Evolutionary conservation across 2,329 filamentous ascomycete genomes (phyloP), one percentile per base, ranked within the genome.

Genomic region (Tolypocladium paradoxum): DNA sequence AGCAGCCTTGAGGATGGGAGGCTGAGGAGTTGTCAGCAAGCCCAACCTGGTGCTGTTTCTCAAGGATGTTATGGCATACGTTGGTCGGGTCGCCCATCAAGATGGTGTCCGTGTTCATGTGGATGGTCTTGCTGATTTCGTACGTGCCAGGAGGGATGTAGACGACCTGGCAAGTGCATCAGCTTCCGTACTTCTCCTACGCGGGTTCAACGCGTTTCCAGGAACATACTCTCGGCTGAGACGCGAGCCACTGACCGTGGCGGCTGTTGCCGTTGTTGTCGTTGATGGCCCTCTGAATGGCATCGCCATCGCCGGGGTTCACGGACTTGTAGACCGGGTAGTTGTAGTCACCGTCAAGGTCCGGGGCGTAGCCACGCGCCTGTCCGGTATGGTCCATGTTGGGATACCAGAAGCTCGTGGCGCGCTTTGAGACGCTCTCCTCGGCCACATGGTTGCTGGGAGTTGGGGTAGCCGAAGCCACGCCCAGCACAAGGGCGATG

Each of bases 21-120:
- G 72, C 68, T 61, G 33, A 22, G 31, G 14, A n/a, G 7, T 3
- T 9, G 31, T 29, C n/a, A 55, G 49, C 16, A 12, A 53, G 43
- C 37, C 51, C 22, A 18, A 43, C 12, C 8, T 3, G 38, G 6
- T 8, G 14, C 2, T 2, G 7, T 24, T 27, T 24, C 12, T 27
- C 14, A 5, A 16, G 22, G 1, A 12, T 18, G 14, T 8, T 43
- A 6, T 9, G 38, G 33, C 57, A 38, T 58, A 59, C 59, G 35
- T 73, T 64, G 4, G 68, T 72, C 2, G 72, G 66, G 55, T 75
- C 72, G n/a, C 72, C 73, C 68, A 75, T 73, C 46, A 75, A 57
- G 35, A 75, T 68, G 6, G 72, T 75, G 48, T 73, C 72, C 0
- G 72, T 73, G 52, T 71, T 70, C 67, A 74, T 69, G 5, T 58